Conservation (phyloP, 1,284 basidiomycete genomes). For the Rhodotorula mucilaginosa region DNA sequence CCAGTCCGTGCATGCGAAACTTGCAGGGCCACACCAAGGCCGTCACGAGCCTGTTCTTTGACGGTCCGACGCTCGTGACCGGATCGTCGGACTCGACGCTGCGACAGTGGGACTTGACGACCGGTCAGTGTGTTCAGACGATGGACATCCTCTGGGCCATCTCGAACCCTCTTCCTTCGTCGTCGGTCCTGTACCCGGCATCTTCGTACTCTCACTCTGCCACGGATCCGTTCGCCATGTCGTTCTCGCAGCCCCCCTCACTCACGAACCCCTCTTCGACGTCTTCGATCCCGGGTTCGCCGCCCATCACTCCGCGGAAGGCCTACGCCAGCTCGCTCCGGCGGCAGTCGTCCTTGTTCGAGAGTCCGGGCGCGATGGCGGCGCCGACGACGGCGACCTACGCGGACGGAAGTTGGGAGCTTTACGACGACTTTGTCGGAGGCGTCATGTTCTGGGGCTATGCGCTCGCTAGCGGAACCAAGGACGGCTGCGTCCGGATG, state of each 20-base stretch:
- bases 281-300: neutral
- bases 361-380: conserved; percentile 63
- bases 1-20: conserved; percentile 65
- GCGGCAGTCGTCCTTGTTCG: conserved; percentile 54
- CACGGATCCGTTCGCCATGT: conserved; percentile 22
- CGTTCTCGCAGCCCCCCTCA: conserved; percentile 14
- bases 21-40: conserved; percentile 90
- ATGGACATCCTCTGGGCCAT: conserved; percentile 99
- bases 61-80: conserved; percentile 85
- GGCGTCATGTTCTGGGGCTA: conserved; percentile 99
- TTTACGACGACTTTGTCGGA: conserved; percentile 97
- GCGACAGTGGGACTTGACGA: conserved; percentile 95
- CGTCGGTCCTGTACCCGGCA: conserved; percentile 30
- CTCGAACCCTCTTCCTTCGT: conserved; percentile 71
- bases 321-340: conserved; percentile 11
- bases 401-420: conserved; percentile 83
- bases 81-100: conserved; percentile 98
- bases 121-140: conserved; percentile 95
- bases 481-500: conserved; percentile 95
- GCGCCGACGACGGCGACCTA: conserved; percentile 57
- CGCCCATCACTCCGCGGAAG: conserved; percentile 41
- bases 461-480: conserved; percentile 91
- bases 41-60: conserved; percentile 90
- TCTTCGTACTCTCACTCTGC: conserved; percentile 24
- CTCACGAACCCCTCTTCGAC: neutral